Base-by-base conservation (phyloP, 139 green algal species). In the Chlamydomonas sphaeroides region DNA sequence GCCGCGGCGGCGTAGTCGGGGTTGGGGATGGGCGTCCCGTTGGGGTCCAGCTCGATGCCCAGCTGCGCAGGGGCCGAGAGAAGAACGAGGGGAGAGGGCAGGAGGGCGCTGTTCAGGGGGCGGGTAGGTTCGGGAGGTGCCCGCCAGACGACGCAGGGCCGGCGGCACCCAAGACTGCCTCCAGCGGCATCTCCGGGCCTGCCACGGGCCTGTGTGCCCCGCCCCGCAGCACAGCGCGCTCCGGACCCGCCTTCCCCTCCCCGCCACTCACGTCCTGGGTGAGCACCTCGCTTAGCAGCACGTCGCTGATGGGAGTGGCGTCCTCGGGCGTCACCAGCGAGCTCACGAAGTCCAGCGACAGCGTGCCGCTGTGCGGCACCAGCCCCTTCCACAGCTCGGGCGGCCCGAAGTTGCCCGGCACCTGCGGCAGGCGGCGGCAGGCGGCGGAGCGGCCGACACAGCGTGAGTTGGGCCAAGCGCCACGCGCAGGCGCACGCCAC, bases 261-360 rank as follows among this genome's bases (percentile, higher is more conserved):
- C 21, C 56, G 11, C 23, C 41, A 51, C 71, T 67, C 71, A 79
- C 71, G 36, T 79, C 53, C 35, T 68, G 45, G 10, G 10, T 39
- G 25, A 79, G 53, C 53, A 79, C 53, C 26, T 67, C 53, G 25
- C 2, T 17, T 36, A 79, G 71, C 71, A 67, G 36, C 36, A n/a
- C 36, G 17, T 68, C 51, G 36, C 35, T 38, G 25, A 79, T 26
- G 36, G 71, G 71, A 23, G 28, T 10, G 7, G 71, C 56, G 35
- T 53, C 38, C 35, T 53, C 35, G 20, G 48, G 48, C 25, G 38
- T 36, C 53, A 68, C 7, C 4, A 32, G 1, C 18, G 26, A 66
- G 35, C 59, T 82, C 21, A 93, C 87, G 63, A 88, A 93, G 80
- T 93, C 91, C 49, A 95, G 82, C 11, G 79, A 79, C 23, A 95